Conservation (phyloP, 2,329 filamentous ascomycete species). For the Xylariaceae sp. region DNA sequence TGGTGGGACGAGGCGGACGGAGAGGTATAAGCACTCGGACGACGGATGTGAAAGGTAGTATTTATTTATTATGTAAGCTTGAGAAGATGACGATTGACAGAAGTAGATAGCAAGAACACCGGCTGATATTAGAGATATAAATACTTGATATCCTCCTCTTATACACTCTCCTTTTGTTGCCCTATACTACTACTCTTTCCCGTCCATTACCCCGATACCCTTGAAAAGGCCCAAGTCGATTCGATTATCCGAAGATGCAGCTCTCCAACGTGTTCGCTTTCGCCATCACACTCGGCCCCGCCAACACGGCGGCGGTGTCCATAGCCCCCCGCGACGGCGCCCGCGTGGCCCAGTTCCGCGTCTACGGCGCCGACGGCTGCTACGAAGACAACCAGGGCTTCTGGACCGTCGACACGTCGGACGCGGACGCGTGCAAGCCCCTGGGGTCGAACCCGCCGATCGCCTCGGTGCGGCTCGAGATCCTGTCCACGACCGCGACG, state of each 20-base stretch:
- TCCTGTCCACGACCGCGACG: slow-evolving; percentile 13
- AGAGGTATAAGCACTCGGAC: no score
- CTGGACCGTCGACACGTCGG: slow-evolving; percentile 23
- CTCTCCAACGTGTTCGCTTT: slow-evolving; percentile 23
- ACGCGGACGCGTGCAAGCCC: slow-evolving; percentile 27
- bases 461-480: slow-evolving; percentile 21
- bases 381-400: slow-evolving; percentile 23
- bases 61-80: no score
- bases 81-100: no score
- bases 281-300: slow-evolving; percentile 18
- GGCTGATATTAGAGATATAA: no score
- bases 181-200: no score
- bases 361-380: slow-evolving; percentile 24
- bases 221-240: no score
- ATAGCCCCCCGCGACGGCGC: slow-evolving; percentile 19
- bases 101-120: no score
- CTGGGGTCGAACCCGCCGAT: slow-evolving; percentile 44
- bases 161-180: no score
- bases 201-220: no score
- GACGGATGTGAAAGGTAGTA: no score
- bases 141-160: no score
- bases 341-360: slow-evolving; percentile 26
- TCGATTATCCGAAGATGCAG: slow-evolving; percentile 24
- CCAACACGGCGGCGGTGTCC: slow-evolving; percentile 17
- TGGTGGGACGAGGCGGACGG: no score